phyloP scores from a whole-genome alignment of 768 basidiomycete species.

The Suillus ampliporus region DNA sequence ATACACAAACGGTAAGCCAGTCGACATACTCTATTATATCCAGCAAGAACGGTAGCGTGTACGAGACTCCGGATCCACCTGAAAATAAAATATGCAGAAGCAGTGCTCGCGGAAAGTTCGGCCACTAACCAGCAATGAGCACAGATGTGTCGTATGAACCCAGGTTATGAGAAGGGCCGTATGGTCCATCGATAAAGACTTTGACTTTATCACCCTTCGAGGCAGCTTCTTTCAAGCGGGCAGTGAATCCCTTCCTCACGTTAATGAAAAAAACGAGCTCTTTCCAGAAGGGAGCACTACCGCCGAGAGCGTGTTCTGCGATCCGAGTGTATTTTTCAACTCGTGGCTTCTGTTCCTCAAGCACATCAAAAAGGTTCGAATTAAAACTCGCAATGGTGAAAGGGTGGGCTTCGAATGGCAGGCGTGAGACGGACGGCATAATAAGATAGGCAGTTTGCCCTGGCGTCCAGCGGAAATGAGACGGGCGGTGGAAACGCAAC shows the following conservation, averaged over 20 bases:
- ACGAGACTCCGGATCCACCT: constrained; percentile 59
- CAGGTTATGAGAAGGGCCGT: constrained; percentile 48
- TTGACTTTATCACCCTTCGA: constrained; percentile 37
- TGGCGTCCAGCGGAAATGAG: constrained; percentile 53
- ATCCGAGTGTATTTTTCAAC: neutral
- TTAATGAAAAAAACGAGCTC: constrained; percentile 57
- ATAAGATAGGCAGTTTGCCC: constrained; percentile 60
- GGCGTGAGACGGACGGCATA: constrained; percentile 47
- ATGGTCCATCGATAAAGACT: constrained; percentile 64
- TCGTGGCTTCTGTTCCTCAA: neutral
- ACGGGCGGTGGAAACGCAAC: constrained; percentile 47
- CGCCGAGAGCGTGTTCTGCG: constrained; percentile 9
- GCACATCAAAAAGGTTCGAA: constrained; percentile 16
- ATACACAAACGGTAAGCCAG: neutral
- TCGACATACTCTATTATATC: constrained; percentile 46
- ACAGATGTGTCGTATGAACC: constrained; percentile 48
- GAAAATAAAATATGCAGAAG: neutral
- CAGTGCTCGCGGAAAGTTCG: neutral
- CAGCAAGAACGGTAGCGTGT: constrained; percentile 50
- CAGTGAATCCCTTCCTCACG: constrained; percentile 62
- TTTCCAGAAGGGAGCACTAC: constrained; percentile 26
- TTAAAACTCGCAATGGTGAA: constrained; percentile 58
- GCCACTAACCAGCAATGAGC: constrained; percentile 52
- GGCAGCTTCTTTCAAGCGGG: constrained; percentile 44
- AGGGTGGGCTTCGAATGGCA: constrained; percentile 58